Evolutionary conservation across 805 yeast genomes (phyloP).

Genomic region (Saccharomyces paradoxus): DNA sequence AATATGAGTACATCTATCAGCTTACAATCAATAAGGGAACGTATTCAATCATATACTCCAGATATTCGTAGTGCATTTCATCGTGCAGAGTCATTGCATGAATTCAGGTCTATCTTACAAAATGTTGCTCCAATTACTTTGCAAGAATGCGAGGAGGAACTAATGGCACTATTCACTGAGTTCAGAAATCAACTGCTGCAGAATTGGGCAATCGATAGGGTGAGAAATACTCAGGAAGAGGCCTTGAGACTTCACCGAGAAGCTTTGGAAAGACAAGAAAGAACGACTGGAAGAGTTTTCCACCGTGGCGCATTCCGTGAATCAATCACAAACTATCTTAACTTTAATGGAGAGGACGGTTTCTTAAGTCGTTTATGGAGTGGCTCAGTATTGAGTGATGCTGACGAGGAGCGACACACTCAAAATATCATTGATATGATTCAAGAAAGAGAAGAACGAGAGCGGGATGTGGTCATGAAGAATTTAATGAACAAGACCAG

Average conservation of each 20-base stretch:
- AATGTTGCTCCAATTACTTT: constrained; percentile 15
- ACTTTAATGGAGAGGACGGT: neutral
- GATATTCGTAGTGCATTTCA: constrained; percentile 20
- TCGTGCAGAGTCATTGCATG: constrained; percentile 19
- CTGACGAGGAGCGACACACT: constrained; percentile 15
- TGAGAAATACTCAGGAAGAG: constrained; percentile 4
- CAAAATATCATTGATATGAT: constrained; percentile 28
- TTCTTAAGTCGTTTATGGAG: neutral
- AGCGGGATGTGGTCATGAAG: constrained; percentile 19
- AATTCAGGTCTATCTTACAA: constrained; percentile 17
- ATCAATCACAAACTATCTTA: neutral
- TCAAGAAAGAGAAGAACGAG: constrained; percentile 28
- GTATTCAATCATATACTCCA: constrained; percentile 15
- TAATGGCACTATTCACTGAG: constrained; percentile 14
- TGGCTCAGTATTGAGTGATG: neutral
- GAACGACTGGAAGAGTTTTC: neutral
- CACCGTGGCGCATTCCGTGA: neutral
- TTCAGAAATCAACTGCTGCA: constrained; percentile 15
- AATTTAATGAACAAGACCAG: constrained; percentile 22
- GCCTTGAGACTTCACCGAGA: constrained; percentile 1
- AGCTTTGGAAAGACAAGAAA: constrained; percentile 1
- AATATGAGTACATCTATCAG: neutral
- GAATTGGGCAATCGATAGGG: constrained; percentile 14
- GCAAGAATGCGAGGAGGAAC: constrained; percentile 16
- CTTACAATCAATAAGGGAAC: constrained; percentile 5